These are phyloP conservation scores for Cordyceps javanica DNA, from an alignment of 2,329 filamentous ascomycete genomes.

Conservation along the genomic window DNA sequence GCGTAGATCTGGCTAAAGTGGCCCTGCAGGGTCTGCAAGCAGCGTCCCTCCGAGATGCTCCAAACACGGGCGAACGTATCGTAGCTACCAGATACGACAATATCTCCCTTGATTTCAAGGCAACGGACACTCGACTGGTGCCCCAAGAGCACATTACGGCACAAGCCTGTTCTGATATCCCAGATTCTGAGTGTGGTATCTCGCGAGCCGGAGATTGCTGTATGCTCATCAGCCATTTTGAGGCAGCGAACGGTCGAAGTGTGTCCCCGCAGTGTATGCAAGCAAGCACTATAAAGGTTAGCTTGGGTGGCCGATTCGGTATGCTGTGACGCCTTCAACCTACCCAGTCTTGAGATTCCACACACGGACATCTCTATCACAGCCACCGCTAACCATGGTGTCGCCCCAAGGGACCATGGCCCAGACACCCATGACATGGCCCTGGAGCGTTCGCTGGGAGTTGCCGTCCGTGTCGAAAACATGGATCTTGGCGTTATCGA, in stretches of 20 bases:
- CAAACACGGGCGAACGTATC: conserved; percentile 95
- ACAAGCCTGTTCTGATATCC: conserved; percentile 84
- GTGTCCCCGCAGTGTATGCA: conserved; percentile 84
- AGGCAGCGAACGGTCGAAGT: conserved; percentile 94
- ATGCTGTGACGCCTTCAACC: conserved; percentile 22
- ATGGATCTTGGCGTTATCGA: conserved; percentile 98
- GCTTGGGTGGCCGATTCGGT: neutral
- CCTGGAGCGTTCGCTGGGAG: conserved; percentile 80
- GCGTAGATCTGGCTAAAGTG: conserved; percentile 99
- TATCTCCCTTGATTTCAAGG: conserved; percentile 90
- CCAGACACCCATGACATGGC: conserved; percentile 99
- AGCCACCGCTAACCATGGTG: conserved; percentile 89
- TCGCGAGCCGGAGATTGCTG: conserved; percentile 91
- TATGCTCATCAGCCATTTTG: conserved; percentile 93
- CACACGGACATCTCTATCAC: conserved; percentile 91
- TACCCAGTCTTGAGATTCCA: conserved; percentile 95
- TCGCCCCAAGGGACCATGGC: conserved; percentile 99
- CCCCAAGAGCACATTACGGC: conserved; percentile 85
- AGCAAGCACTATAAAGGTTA: conserved; percentile 49
- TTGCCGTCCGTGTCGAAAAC: conserved; percentile 92
- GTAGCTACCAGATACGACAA: conserved; percentile 97
- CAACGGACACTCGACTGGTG: conserved; percentile 95
- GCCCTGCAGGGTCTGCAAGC: conserved; percentile 80
- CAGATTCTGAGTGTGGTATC: conserved; percentile 93
- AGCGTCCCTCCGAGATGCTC: conserved; percentile 94